phyloP scores from a whole-genome alignment of 495 filamentous ascomycete genomes.

The Aspergillus biplanus region DNA sequence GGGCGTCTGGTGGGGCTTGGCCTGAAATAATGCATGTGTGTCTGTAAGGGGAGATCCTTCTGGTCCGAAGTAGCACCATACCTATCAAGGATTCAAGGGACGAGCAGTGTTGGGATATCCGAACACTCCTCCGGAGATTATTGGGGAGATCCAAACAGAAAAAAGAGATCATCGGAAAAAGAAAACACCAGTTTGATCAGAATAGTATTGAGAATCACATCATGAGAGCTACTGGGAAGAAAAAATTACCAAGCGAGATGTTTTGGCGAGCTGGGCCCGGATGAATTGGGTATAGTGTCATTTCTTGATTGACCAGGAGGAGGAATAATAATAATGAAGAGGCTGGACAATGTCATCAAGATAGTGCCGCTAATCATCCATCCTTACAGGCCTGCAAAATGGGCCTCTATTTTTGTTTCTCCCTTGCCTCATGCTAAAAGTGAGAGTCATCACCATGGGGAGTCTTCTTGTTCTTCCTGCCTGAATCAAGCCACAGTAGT shows the following conservation, averaged over 20 bases:
- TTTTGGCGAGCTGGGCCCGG: not conserved
- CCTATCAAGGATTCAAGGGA: not conserved
- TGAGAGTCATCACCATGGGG: not conserved
- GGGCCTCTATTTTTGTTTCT: not conserved
- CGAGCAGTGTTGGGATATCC: not conserved
- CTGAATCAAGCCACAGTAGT: not conserved
- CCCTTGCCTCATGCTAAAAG: conserved; percentile 1
- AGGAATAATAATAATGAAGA: not conserved
- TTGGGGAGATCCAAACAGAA: too few species aligned
- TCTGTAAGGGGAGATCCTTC: conserved; percentile 24
- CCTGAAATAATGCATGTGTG: conserved; percentile 18
- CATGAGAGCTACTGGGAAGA: not conserved
- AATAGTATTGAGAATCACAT: too few species aligned
- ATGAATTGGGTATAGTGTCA: not conserved
- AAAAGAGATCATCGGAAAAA: not conserved
- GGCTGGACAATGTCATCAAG: not conserved
- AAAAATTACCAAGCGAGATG: not conserved
- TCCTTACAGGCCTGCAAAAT: not conserved
- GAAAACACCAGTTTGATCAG: not conserved
- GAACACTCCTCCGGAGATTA: not conserved
- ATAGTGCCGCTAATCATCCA: not conserved
- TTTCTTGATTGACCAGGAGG: not conserved
- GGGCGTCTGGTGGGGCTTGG: conserved; percentile 41
- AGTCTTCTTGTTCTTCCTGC: not conserved
- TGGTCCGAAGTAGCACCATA: not conserved